Conservation (phyloP, 768 basidiomycete species). For the Amanita rubescens region DNA sequence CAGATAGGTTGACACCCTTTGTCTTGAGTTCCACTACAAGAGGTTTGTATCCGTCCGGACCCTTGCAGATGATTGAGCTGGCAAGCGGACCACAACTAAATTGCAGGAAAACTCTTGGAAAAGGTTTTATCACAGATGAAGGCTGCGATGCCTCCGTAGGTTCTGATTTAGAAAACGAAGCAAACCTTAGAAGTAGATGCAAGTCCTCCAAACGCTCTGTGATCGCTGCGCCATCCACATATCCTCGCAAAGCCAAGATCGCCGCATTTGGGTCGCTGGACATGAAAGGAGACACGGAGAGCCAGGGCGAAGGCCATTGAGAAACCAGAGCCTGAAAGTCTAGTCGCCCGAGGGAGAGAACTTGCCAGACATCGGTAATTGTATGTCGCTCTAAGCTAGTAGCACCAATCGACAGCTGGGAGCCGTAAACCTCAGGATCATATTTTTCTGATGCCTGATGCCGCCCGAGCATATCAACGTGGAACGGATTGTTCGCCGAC, state of each 20-base stretch:
- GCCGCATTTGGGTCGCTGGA: slow-evolving; percentile 53
- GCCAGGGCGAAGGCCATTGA: slow-evolving; percentile 59
- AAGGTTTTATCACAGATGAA: slow-evolving; percentile 5
- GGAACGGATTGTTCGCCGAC: slow-evolving; percentile 33
- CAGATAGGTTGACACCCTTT: slow-evolving; percentile 39
- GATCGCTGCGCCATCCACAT: slow-evolving; percentile 38
- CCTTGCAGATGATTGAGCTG: slow-evolving; percentile 44
- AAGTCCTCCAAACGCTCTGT: slow-evolving; percentile 50
- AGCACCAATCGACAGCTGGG: slow-evolving; percentile 35
- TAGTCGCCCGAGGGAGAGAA: slow-evolving; percentile 36
- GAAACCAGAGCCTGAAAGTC: slow-evolving; percentile 36
- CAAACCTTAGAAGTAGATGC: slow-evolving; percentile 28
- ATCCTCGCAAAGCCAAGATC: slow-evolving; percentile 40
- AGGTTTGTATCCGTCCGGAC: slow-evolving; percentile 30
- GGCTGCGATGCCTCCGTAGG: background rate
- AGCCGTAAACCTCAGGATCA: slow-evolving; percentile 41
- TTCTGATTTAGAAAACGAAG: slow-evolving; percentile 13
- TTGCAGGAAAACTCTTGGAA: slow-evolving; percentile 43
- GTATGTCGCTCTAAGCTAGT: slow-evolving; percentile 40
- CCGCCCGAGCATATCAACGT: slow-evolving; percentile 48
- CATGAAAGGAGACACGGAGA: slow-evolving; percentile 41
- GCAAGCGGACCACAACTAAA: slow-evolving; percentile 43
- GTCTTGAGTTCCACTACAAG: slow-evolving; percentile 51
- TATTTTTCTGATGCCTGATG: slow-evolving; percentile 23
- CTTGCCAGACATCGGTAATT: slow-evolving; percentile 25